These are phyloP conservation scores for Russula sp. DNA, from an alignment of 768 basidiomycete genomes.

Conservation along the genomic window DNA sequence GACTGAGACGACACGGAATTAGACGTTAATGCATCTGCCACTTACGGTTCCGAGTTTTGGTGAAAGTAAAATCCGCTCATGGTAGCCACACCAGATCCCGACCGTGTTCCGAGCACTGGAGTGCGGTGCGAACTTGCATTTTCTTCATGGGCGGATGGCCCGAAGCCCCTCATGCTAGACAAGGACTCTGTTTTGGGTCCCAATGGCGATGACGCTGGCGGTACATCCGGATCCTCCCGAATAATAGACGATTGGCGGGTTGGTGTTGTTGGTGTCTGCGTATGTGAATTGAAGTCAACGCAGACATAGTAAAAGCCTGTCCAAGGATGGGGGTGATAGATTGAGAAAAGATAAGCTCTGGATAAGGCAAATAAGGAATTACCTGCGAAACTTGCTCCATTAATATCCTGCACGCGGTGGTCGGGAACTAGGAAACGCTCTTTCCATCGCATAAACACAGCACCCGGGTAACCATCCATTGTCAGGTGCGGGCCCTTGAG, in stretches of 20 bases:
- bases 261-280: slow-evolving; percentile 31
- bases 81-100: slow-evolving; percentile 48
- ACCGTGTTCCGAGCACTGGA: slow-evolving; percentile 42
- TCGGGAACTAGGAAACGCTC: slow-evolving; percentile 95
- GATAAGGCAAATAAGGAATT: slow-evolving; percentile 6
- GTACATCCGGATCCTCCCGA: slow-evolving; percentile 23
- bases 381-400: slow-evolving; percentile 94
- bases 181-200: slow-evolving; percentile 25
- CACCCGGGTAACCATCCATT: slow-evolving; percentile 71
- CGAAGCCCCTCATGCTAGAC: slow-evolving; percentile 22
- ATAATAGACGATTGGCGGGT: slow-evolving; percentile 34
- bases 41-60: slow-evolving; percentile 87
- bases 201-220: not conserved
- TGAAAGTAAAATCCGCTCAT: slow-evolving; percentile 94
- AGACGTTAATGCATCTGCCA: not conserved
- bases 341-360: not conserved
- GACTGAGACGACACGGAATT: not conserved
- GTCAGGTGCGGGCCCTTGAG: slow-evolving; percentile 72
- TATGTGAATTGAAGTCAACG: slow-evolving; percentile 78
- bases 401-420: slow-evolving; percentile 88
- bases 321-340: slow-evolving; percentile 2
- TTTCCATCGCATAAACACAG: slow-evolving; percentile 96
- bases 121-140: slow-evolving; percentile 30
- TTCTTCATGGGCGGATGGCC: slow-evolving; percentile 28
- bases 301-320: slow-evolving; percentile 92